Evolutionary conservation across 352 stramenopile species (phyloP).

Genomic region (Globisporangium nunn): DNA sequence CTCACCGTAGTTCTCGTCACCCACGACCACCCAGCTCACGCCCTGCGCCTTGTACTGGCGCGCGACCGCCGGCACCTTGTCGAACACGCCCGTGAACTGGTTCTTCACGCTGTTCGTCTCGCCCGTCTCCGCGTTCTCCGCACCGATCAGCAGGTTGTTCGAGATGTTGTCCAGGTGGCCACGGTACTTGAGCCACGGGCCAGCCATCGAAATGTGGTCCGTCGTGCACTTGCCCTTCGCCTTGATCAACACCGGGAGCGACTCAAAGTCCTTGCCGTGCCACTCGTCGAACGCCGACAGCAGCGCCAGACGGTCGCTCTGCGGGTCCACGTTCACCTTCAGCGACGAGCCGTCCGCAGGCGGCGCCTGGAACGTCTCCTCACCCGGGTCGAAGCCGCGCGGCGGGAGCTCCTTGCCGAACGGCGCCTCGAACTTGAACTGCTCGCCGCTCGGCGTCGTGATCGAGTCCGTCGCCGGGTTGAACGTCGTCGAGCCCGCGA

Average conservation of each 20-base stretch:
- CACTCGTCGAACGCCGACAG: conserved; percentile 86
- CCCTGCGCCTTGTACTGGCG: conserved; percentile 89
- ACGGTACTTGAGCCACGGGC: conserved; percentile 92
- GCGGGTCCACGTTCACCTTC: conserved; percentile 72
- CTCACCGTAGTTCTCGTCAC: conserved; percentile 94
- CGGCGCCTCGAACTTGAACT: conserved; percentile 89
- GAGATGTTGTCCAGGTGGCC: conserved; percentile 93
- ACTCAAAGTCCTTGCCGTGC: conserved; percentile 84
- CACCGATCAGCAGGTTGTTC: conserved; percentile 93
- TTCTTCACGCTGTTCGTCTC: conserved; percentile 91
- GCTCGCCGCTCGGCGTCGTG: conserved; percentile 69
- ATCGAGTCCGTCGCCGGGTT: conserved; percentile 89
- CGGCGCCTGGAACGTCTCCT: conserved; percentile 90
- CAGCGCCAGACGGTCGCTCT: conserved; percentile 85
- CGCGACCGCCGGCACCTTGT: conserved; percentile 86
- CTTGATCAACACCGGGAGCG: conserved; percentile 91
- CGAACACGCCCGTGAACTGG: conserved; percentile 80
- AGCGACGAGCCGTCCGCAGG: conserved; percentile 57
- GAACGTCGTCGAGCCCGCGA: conserved; percentile 88
- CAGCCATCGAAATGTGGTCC: conserved; percentile 93
- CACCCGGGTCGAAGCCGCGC: conserved; percentile 86
- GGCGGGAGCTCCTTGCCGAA: conserved; percentile 89
- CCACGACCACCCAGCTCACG: conserved; percentile 89
- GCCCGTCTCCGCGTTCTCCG: conserved; percentile 89
- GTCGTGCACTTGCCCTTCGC: conserved; percentile 94